A percentile compares a stretch with the other conserved stretches of the same genome.
phyloP scores from a whole-genome alignment of 1,139 yeast species.

The Kodamaea plutei region DNA sequence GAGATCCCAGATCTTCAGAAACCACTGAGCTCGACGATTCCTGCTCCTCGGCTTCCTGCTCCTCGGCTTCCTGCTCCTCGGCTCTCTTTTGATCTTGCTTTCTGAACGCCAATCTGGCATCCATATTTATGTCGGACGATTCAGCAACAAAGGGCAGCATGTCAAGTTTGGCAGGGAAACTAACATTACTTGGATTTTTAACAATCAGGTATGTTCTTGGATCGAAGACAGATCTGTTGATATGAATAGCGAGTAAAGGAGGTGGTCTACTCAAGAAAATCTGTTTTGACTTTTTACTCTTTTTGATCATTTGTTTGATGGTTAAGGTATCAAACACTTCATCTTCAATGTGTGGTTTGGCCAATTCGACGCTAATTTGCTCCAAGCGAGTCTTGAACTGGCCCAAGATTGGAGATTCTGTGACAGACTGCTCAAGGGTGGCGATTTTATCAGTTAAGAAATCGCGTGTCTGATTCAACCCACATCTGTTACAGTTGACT shows the following conservation, averaged over 20 bases:
- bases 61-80: conserved; percentile 3
- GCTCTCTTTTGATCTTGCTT: conserved; percentile 41
- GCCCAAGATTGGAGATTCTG: conserved; percentile 34
- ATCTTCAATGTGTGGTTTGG: conserved; percentile 70
- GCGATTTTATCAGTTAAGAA: conserved; percentile 43
- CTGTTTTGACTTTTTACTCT: conserved; percentile 80
- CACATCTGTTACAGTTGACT: conserved; percentile 91
- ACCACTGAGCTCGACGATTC: not conserved
- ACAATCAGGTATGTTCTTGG: conserved; percentile 78
- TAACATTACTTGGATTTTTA: conserved; percentile 79
- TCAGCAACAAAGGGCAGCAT: conserved; percentile 68
- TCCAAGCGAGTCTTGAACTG: conserved; percentile 50
- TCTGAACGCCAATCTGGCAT: conserved; percentile 74
- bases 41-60: conserved; percentile 1
- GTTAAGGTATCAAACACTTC: conserved; percentile 70
- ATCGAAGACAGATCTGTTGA: conserved; percentile 89
- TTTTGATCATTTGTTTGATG: conserved; percentile 70
- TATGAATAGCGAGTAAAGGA: conserved; percentile 76
- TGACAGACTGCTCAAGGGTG: conserved; percentile 19
- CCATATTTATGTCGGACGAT: conserved; percentile 66
- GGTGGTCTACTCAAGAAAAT: conserved; percentile 79
- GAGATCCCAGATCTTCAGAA: not conserved
- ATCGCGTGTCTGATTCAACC: conserved; percentile 56
- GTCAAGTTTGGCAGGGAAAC: conserved; percentile 66
- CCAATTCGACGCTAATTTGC: conserved; percentile 55